These are phyloP conservation scores for Starmerella bombi DNA, from an alignment of 805 yeast species.

Conservation along the genomic window DNA sequence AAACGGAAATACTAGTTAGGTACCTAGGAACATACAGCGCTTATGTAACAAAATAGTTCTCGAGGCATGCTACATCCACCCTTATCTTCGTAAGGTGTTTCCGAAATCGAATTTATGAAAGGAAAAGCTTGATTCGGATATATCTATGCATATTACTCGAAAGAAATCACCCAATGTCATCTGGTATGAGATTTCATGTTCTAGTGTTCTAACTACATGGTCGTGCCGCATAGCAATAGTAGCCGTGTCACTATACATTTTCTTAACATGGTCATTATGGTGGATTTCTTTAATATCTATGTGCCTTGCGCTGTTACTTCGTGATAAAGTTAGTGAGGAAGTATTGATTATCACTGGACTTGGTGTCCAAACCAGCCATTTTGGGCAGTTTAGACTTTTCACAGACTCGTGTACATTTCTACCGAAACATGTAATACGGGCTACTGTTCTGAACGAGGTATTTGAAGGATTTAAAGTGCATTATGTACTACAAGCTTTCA, in stretches of 20 bases:
- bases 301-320: neutral
- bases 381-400: constrained; percentile 8
- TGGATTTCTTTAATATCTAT: neutral
- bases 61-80: too few species aligned
- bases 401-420: constrained; percentile 9
- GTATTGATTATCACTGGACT: constrained; percentile 12
- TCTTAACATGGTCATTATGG: neutral
- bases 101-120: too few species aligned
- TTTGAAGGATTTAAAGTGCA: constrained; percentile 16
- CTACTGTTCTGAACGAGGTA: constrained; percentile 16
- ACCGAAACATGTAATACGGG: constrained; percentile 7
- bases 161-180: neutral
- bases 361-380: constrained; percentile 12
- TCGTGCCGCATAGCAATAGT: neutral
- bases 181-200: neutral
- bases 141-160: neutral
- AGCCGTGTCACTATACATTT: neutral
- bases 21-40: too few species aligned
- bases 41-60: too few species aligned
- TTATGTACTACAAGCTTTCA: constrained; percentile 15
- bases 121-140: too few species aligned
- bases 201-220: neutral
- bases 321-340: constrained; percentile 5
- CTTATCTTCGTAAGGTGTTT: too few species aligned
- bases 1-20: too few species aligned